Conservation (phyloP, 345 rosid species). For the Dipteronia sinensis region DNA sequence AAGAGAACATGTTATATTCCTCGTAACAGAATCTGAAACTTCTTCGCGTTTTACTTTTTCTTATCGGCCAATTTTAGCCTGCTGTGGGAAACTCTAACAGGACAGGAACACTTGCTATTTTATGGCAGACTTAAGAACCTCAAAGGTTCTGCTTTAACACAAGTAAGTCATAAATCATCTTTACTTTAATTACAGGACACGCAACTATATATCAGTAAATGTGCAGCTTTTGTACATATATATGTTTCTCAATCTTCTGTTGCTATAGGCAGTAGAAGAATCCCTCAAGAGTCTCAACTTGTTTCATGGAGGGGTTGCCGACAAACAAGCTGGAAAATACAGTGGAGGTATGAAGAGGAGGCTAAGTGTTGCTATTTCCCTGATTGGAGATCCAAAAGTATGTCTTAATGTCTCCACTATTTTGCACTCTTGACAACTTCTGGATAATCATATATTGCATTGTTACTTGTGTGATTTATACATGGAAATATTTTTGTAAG, state of each 20-base stretch:
- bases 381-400: constrained; percentile 95
- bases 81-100: constrained; percentile 93
- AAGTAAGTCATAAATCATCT: constrained; percentile 43
- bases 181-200: background rate
- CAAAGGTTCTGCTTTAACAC: constrained; percentile 62
- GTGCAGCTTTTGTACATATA: background rate
- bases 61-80: constrained; percentile 50
- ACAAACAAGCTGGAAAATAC: constrained; percentile 84
- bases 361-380: constrained; percentile 94
- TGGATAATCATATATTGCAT: background rate
- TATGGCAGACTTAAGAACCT: constrained; percentile 97
- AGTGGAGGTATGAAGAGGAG: constrained; percentile 99
- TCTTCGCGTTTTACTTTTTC: constrained; percentile 5
- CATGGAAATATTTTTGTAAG: constrained; percentile 33
- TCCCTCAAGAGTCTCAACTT: constrained; percentile 76
- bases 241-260: background rate
- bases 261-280: constrained; percentile 85
- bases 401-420: background rate
- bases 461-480: constrained; percentile 11
- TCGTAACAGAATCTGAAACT: background rate
- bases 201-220: background rate
- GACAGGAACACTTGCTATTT: constrained; percentile 88
- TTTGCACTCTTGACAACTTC: constrained; percentile 11
- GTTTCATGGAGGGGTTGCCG: constrained; percentile 79
- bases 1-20: background rate